Base-by-base conservation (phyloP, 805 yeast genomes). In the Starmerella sp. region DNA sequence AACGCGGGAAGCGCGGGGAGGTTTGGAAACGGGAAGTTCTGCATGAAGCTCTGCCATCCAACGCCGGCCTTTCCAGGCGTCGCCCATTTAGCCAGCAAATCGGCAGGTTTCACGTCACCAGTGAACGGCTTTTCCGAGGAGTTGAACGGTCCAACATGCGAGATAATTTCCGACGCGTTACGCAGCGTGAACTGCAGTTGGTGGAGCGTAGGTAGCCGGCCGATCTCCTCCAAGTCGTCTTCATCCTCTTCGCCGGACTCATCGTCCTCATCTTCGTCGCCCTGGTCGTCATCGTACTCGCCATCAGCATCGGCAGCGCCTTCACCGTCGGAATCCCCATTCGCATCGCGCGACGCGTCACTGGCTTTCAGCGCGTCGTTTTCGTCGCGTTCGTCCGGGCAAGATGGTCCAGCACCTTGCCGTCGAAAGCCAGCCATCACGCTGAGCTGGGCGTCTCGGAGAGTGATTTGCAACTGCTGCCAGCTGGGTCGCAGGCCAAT, bases 51-150 rank as follows among this genome's bases (percentile, higher is more conserved):
- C 28, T 54, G 58, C 62, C 60, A 57, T 13, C 53, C 54, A 2
- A 34, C 13, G 10, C 46, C 42, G 1, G 39, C 51, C 11, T 30
- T 10, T 1, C 35, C 34, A 11, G 57, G 53, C 14, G 51, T 44
- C n/a, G 54, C 48, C 62, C 58, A 59, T 43, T 53, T 58, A 10
- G 61, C 53, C 7, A 59, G 55, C 41, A 59, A 47, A n/a, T 59
- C 62, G 2, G 53, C 14, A 8, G 61, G 57, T 28, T 36, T 52
- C 14, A 37, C 28, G 6, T 48, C 43, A 11, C 17, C 10, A 5
- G 52, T 43, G 5, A 41, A 35, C 9, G 32, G 17, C 17, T 44
- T 31, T 7, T 34, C 38, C n/a, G 34, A 1, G 31, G 30, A 22
- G 9, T 39, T 35, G 15, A 45, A 44, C 7, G 49, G 15, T 15